phyloP scores from a whole-genome alignment of 1,284 basidiomycete species.

The Phellinidium pouzarii region DNA sequence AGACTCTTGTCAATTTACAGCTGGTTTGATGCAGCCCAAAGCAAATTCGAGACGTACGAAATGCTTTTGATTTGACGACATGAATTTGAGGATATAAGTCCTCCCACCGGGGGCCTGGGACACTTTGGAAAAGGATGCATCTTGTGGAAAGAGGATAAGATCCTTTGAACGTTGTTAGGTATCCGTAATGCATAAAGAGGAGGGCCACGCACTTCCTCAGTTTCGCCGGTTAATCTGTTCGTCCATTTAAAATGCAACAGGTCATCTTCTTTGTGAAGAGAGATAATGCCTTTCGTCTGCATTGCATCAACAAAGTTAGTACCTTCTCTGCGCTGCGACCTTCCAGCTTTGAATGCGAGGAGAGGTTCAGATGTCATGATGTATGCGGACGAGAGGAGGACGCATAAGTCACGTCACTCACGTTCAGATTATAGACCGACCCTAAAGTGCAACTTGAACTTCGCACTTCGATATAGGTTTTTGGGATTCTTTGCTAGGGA shows the following conservation, averaged over 20 bases:
- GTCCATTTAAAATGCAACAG: slow-evolving; percentile 74
- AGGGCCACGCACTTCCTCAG: slow-evolving; percentile 47
- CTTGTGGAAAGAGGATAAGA: slow-evolving; percentile 70
- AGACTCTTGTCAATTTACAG: not conserved
- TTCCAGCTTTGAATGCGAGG: slow-evolving; percentile 77
- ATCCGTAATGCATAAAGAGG: not conserved
- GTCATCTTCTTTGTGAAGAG: slow-evolving; percentile 64
- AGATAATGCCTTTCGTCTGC: slow-evolving; percentile 64
- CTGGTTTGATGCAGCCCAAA: not conserved
- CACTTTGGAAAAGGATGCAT: slow-evolving; percentile 70
- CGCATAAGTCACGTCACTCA: slow-evolving; percentile 8
- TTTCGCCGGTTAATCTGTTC: slow-evolving; percentile 50
- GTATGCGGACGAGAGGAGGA: not conserved
- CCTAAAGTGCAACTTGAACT: slow-evolving; percentile 3
- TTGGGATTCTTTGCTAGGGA: too few species aligned
- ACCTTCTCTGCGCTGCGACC: slow-evolving; percentile 55
- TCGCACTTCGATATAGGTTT: too few species aligned
- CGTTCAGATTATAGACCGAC: slow-evolving; percentile 1
- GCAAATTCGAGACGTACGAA: slow-evolving; percentile 51
- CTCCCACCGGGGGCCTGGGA: slow-evolving; percentile 52
- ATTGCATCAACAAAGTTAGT: slow-evolving; percentile 62
- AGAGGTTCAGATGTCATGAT: slow-evolving; percentile 29
- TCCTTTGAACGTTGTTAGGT: slow-evolving; percentile 37
- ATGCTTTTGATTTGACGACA: slow-evolving; percentile 71
- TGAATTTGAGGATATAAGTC: slow-evolving; percentile 75